Evolutionary conservation across 305 asterid genomes (phyloP).

Genomic region (Fraxinus sp.): DNA sequence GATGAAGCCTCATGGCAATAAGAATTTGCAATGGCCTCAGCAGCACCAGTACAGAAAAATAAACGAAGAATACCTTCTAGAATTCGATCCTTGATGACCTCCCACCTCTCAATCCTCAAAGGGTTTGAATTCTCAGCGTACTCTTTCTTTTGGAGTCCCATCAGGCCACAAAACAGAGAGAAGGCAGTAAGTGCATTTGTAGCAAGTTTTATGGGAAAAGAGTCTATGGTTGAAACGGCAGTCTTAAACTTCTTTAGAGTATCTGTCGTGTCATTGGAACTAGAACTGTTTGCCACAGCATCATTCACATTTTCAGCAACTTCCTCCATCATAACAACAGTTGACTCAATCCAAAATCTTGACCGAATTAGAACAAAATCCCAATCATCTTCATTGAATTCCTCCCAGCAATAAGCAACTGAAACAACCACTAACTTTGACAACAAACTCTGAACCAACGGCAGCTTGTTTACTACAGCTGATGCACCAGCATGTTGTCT

Average conservation of each 20-base stretch:
- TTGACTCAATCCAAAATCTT: slow-evolving; percentile 89
- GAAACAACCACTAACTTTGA: slow-evolving; percentile 72
- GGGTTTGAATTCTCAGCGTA: slow-evolving; percentile 38
- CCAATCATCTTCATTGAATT: slow-evolving; percentile 92
- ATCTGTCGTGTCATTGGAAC: slow-evolving; percentile 34
- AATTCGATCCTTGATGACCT: slow-evolving; percentile 65
- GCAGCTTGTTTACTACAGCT: slow-evolving; percentile 70
- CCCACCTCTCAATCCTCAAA: slow-evolving; percentile 72
- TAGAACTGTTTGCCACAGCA: slow-evolving; percentile 36
- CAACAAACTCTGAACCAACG: slow-evolving; percentile 65
- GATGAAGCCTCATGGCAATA: slow-evolving; percentile 55
- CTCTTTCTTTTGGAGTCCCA: slow-evolving; percentile 44
- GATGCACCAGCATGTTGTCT: slow-evolving; percentile 52
- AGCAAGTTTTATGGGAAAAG: slow-evolving; percentile 61
- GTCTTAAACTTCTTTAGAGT: slow-evolving; percentile 47
- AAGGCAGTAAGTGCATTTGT: slow-evolving; percentile 79
- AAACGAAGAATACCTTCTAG: slow-evolving; percentile 87
- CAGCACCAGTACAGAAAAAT: slow-evolving; percentile 77
- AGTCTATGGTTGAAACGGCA: slow-evolving; percentile 43
- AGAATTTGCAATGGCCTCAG: slow-evolving; percentile 71
- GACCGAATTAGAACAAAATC: slow-evolving; percentile 69
- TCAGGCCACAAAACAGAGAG: slow-evolving; percentile 57
- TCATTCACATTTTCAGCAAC: slow-evolving; percentile 70
- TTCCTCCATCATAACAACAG: slow-evolving; percentile 84
- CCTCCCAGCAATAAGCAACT: slow-evolving; percentile 89